phyloP scores from a whole-genome alignment of 1,284 basidiomycete species.

The Ustilago trichophora region DNA sequence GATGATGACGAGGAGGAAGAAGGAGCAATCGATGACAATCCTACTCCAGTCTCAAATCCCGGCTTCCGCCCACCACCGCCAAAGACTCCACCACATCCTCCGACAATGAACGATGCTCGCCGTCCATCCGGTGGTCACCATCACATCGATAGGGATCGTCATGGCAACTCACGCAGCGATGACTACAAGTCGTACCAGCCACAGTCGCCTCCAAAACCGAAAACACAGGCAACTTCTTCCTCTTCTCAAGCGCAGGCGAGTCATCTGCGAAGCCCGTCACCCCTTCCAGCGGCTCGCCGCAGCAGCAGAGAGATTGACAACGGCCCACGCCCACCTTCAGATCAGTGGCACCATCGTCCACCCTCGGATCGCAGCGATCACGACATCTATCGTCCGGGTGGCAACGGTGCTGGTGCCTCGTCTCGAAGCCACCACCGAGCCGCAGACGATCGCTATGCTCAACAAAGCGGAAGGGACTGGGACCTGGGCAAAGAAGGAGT shows the following conservation, averaged over 20 bases:
- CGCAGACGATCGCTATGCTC: neutral
- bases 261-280: slow-evolving; percentile 26
- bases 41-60: neutral
- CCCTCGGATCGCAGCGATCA: neutral
- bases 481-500: neutral
- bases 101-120: neutral
- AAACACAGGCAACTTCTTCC: neutral
- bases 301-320: slow-evolving; percentile 1
- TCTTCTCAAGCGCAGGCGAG: neutral
- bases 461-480: neutral
- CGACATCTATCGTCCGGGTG: neutral
- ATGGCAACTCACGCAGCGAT: slow-evolving; percentile 2
- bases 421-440: neutral
- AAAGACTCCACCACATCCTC: slow-evolving; percentile 20
- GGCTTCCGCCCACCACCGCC: slow-evolving; percentile 14
- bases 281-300: slow-evolving; percentile 4
- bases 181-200: slow-evolving; percentile 10
- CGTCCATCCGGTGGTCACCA: neutral
- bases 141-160: slow-evolving; percentile 7
- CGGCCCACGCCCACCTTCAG: neutral
- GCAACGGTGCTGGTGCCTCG: neutral
- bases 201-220: slow-evolving; percentile 16
- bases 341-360: slow-evolving; percentile 3
- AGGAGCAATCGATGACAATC: slow-evolving; percentile 32
- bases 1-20: slow-evolving; percentile 44